These are phyloP conservation scores for Lathyrus aphaca DNA, from an alignment of 306 rosid species.

Conservation along the genomic window DNA sequence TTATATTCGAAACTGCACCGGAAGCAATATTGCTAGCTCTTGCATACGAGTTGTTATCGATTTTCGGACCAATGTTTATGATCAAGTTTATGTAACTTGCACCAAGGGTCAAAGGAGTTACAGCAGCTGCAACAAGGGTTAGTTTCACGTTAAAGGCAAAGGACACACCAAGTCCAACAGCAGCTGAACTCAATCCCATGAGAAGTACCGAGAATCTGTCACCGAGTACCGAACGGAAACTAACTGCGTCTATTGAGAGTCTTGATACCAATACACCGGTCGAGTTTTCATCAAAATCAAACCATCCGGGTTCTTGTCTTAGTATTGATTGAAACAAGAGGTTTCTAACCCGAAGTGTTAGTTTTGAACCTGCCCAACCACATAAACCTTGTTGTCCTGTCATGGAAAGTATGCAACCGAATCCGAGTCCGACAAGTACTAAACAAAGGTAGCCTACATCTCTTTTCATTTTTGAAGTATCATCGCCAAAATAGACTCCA, in stretches of 20 bases:
- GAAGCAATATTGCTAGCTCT: constrained; percentile 90
- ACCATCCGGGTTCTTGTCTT: constrained; percentile 96
- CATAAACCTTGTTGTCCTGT: constrained; percentile 96
- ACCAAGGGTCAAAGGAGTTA: constrained; percentile 89
- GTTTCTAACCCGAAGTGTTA: constrained; percentile 78
- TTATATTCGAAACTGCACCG: constrained; percentile 85
- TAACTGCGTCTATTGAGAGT: constrained; percentile 67
- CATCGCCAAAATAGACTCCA: constrained; percentile 53
- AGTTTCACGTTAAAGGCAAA: constrained; percentile 58
- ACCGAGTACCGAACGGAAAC: constrained; percentile 74
- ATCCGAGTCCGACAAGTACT: constrained; percentile 70
- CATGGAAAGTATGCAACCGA: constrained; percentile 76
- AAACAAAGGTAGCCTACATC: constrained; percentile 64
- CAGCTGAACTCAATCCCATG: constrained; percentile 87
- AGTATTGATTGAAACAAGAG: constrained; percentile 74
- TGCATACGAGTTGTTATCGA: constrained; percentile 69
- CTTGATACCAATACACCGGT: constrained; percentile 72
- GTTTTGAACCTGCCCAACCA: constrained; percentile 91
- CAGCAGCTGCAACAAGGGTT: constrained; percentile 73
- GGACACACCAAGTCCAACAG: constrained; percentile 68
- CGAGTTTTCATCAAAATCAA: constrained; percentile 84
- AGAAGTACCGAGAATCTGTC: constrained; percentile 81
- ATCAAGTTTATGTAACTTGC: constrained; percentile 84
- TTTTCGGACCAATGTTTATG: constrained; percentile 68
- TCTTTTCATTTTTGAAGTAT: constrained; percentile 47